Conservation (phyloP, 1,284 basidiomycete species). For the Wallemia ichthyophaga region DNA sequence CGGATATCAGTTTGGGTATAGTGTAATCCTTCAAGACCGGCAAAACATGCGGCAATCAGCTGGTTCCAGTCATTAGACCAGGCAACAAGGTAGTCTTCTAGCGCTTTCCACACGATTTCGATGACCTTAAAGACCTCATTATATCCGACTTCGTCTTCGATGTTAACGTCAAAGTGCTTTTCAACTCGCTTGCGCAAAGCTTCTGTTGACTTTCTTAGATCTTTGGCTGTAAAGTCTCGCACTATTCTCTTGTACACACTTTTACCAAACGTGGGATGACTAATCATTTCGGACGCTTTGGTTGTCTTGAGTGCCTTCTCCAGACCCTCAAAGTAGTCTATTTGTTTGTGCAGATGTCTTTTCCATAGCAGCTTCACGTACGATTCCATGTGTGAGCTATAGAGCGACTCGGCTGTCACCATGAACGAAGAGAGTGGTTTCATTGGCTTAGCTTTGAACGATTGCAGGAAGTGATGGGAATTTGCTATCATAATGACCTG, state of each 20-base stretch:
- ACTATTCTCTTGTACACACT: slow-evolving; percentile 49
- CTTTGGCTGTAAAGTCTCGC: slow-evolving; percentile 61
- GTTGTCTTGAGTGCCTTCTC: slow-evolving; percentile 57
- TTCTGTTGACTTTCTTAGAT: slow-evolving; percentile 44
- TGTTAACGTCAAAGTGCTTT: slow-evolving; percentile 59
- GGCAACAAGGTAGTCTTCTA: slow-evolving; percentile 44
- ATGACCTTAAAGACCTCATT: slow-evolving; percentile 31
- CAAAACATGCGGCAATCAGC: slow-evolving; percentile 44
- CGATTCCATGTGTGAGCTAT: slow-evolving; percentile 52
- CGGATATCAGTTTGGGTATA: not conserved
- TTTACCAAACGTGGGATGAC: slow-evolving; percentile 45
- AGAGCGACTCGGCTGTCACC: slow-evolving; percentile 45
- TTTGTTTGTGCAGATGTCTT: slow-evolving; percentile 55
- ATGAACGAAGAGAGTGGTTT: slow-evolving; percentile 29
- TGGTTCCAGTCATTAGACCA: slow-evolving; percentile 37
- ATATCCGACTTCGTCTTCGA: slow-evolving; percentile 12
- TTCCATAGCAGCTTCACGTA: slow-evolving; percentile 70
- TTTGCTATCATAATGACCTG: slow-evolving; percentile 24
- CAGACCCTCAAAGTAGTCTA: slow-evolving; percentile 79
- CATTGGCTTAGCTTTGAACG: slow-evolving; percentile 6
- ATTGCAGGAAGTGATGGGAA: slow-evolving; percentile 64
- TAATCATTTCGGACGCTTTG: slow-evolving; percentile 43
- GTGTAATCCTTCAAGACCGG: slow-evolving; percentile 16
- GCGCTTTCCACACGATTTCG: slow-evolving; percentile 57
- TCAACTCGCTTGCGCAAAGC: slow-evolving; percentile 66